A percentile compares a stretch with the other conserved stretches of the same genome.
These are phyloP conservation scores for Oryza nivara DNA, from an alignment of 176 grass and related monocot genomes.

Conservation along the genomic window DNA sequence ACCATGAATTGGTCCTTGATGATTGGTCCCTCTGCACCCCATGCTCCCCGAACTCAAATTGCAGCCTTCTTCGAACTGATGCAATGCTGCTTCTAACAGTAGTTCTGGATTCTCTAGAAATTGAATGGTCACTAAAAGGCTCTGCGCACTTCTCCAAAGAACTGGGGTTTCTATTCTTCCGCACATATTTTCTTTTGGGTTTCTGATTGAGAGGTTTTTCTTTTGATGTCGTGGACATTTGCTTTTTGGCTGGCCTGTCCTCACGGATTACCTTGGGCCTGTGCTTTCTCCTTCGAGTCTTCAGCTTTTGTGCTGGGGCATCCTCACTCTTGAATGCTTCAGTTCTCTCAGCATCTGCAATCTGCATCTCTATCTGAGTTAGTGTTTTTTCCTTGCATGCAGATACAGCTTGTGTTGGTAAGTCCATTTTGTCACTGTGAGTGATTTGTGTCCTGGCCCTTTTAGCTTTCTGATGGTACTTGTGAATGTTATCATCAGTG, in stretches of 20 bases:
- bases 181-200: slow-evolving; percentile 53
- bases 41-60: slow-evolving; percentile 46
- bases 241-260: slow-evolving; percentile 28
- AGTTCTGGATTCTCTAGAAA: slow-evolving; percentile 16
- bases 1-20: slow-evolving; percentile 18
- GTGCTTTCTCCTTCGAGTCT: slow-evolving; percentile 54
- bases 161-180: slow-evolving; percentile 50
- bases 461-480: slow-evolving; percentile 22
- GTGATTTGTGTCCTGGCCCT: slow-evolving; percentile 30
- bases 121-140: slow-evolving; percentile 20
- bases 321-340: slow-evolving; percentile 31
- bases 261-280: slow-evolving; percentile 73
- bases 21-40: slow-evolving; percentile 21
- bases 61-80: slow-evolving; percentile 52
- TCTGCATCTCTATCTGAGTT: slow-evolving; percentile 42
- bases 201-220: slow-evolving; percentile 37
- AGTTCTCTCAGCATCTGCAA: slow-evolving; percentile 18
- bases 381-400: slow-evolving; percentile 36
- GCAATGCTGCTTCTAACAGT: slow-evolving; percentile 28
- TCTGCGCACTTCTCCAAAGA: slow-evolving; percentile 29
- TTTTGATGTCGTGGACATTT: slow-evolving; percentile 46
- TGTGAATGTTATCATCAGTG: slow-evolving; percentile 29
- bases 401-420: slow-evolving; percentile 28
- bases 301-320: slow-evolving; percentile 28
- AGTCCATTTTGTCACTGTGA: slow-evolving; percentile 34